phyloP scores from a whole-genome alignment of 129 eudicot genomes.

The Ambrosia artemisiifolia region DNA sequence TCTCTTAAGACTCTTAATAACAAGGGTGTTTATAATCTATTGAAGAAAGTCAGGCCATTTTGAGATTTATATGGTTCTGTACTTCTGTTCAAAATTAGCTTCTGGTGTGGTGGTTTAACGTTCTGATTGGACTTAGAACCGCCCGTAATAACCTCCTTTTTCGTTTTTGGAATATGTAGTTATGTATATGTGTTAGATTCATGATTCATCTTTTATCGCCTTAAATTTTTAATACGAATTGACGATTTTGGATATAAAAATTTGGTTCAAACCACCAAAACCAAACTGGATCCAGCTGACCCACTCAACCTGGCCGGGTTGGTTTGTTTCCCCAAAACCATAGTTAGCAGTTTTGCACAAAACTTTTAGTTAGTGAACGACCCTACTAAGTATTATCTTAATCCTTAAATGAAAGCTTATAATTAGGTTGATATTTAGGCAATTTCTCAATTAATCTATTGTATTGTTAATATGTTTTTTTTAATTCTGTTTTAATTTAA shows the following conservation, averaged over 20 bases:
- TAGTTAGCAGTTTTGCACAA: not conserved
- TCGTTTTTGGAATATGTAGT: not conserved
- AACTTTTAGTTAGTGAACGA: not conserved
- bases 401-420: not conserved
- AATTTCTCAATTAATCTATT: not conserved
- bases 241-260: not conserved
- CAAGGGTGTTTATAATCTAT: not conserved
- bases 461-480: not conserved
- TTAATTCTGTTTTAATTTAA: not conserved
- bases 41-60: not conserved
- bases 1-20: not conserved
- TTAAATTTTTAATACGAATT: not conserved
- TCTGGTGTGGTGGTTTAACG: not conserved
- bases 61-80: not conserved
- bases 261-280: not conserved
- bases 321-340: too few species aligned
- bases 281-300: not conserved
- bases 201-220: not conserved
- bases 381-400: not conserved
- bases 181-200: not conserved
- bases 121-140: not conserved
- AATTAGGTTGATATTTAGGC: not conserved
- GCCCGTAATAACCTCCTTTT: not conserved
- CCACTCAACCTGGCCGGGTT: not conserved
- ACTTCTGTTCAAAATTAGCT: not conserved